Evolutionary conservation across 2,329 filamentous ascomycete genomes (phyloP).

Genomic region (Neoascochyta sp.): DNA sequence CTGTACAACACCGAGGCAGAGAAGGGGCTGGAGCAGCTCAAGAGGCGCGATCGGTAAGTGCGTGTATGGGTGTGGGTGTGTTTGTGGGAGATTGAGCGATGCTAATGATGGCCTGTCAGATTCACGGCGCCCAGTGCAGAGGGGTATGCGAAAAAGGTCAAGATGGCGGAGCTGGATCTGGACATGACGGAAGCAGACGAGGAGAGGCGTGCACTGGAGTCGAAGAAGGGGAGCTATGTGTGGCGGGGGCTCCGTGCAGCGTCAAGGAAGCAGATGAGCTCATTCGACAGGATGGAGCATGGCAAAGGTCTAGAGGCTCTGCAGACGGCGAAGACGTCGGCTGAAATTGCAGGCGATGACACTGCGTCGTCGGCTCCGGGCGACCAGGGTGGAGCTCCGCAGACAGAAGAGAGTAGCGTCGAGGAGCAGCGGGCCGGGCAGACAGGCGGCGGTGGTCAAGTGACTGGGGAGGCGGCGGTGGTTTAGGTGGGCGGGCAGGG

Average conservation of each 20-base stretch:
- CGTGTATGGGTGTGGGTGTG: too few relatives aligned
- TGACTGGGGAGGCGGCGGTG: conserved; percentile 30
- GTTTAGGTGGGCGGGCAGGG: conserved; percentile 28
- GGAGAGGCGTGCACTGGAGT: conserved; percentile 57
- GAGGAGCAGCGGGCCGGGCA: conserved; percentile 41
- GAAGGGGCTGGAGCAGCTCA: conserved; percentile 65
- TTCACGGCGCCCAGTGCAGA: conserved; percentile 67
- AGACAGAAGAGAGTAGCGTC: conserved; percentile 36
- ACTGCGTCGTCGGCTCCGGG: conserved; percentile 33
- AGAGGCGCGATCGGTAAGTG: conserved; percentile 54
- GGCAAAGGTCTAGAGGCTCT: conserved; percentile 63
- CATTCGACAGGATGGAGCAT: conserved; percentile 79
- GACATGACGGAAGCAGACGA: conserved; percentile 69
- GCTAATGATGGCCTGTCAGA: conserved; percentile 50
- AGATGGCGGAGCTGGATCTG: conserved; percentile 78
- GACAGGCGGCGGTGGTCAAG: conserved; percentile 35
- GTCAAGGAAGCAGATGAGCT: conserved; percentile 65
- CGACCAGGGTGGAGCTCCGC: conserved; percentile 36
- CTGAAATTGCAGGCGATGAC: conserved; percentile 34
- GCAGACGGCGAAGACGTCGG: conserved; percentile 35
- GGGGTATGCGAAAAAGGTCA: conserved; percentile 68
- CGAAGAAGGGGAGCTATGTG: conserved; percentile 78
- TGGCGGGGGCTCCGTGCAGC: conserved; percentile 87
- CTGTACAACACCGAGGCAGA: conserved; percentile 63
- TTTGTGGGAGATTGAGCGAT: too few relatives aligned